phyloP scores from a whole-genome alignment of 495 filamentous ascomycete genomes.

The Neurospora discreta region DNA sequence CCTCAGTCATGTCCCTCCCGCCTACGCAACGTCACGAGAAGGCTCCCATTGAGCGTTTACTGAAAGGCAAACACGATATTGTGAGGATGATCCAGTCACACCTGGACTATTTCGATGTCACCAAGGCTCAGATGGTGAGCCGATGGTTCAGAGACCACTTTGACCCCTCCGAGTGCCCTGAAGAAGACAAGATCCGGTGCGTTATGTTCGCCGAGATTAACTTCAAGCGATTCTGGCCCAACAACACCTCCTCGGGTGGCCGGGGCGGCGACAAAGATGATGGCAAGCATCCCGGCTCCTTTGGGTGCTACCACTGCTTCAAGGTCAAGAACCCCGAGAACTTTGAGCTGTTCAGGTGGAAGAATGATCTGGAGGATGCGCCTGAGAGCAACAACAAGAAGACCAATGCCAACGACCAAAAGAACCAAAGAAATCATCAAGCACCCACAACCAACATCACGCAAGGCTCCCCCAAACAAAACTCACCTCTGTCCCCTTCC shows the following conservation, averaged over 20 bases:
- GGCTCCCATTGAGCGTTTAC: not conserved
- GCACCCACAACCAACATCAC: not conserved
- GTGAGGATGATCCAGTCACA: constrained; percentile 1
- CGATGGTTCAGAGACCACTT: constrained; percentile 9
- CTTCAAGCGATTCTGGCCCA: constrained; percentile 11
- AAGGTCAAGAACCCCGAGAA: constrained; percentile 6
- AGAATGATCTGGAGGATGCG: constrained; percentile 1
- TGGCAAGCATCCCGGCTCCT: constrained; percentile 3
- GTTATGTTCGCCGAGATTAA: constrained; percentile 14
- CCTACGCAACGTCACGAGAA: not conserved
- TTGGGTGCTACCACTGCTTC: constrained; percentile 23
- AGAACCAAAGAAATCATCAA: not conserved
- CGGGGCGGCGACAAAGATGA: not conserved
- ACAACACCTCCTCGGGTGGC: not conserved
- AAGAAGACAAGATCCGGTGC: constrained; percentile 6
- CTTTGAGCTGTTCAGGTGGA: constrained; percentile 17
- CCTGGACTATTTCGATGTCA: constrained; percentile 10
- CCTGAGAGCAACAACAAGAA: not conserved
- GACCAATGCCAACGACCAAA: not conserved
- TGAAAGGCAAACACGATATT: not conserved
- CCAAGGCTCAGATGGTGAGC: not conserved
- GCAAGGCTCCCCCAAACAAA: not conserved
- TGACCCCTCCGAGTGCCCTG: constrained; percentile 4
- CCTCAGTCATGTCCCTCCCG: not conserved
- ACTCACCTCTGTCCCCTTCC: not conserved